phyloP scores from a whole-genome alignment of 2,329 filamentous ascomycete species.

The Verticillium alfalfae region DNA sequence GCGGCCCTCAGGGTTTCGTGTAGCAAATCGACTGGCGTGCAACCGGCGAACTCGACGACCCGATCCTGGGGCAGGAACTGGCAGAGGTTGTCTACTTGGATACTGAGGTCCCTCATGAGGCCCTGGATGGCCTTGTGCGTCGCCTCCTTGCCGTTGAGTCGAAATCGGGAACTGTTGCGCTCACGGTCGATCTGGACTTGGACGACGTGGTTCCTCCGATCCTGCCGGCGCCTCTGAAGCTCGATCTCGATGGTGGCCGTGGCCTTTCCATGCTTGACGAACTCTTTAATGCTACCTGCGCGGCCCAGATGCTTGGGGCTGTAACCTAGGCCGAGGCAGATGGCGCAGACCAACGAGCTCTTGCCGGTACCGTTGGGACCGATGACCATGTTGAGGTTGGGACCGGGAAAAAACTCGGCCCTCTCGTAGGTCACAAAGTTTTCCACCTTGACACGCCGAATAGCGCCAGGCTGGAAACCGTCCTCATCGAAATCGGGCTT shows the following conservation, averaged over 20 bases:
- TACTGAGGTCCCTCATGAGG: conserved; percentile 67
- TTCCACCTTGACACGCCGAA: conserved; percentile 76
- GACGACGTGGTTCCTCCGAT: conserved; percentile 65
- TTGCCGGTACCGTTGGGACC: conserved; percentile 98
- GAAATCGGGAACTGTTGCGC: conserved; percentile 76
- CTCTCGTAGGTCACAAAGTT: conserved; percentile 95
- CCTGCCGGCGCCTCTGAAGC: conserved; percentile 59
- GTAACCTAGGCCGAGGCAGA: conserved; percentile 88
- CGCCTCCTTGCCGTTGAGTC: conserved; percentile 61
- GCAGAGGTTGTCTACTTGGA: conserved; percentile 96
- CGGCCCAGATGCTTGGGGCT: conserved; percentile 76
- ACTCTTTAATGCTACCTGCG: conserved; percentile 79
- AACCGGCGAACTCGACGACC: conserved; percentile 85
- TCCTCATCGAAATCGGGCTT: conserved; percentile 16
- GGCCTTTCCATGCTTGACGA: conserved; percentile 82
- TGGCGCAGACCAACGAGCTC: conserved; percentile 93
- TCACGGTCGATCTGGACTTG: conserved; percentile 73
- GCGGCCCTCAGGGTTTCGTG: conserved; percentile 84
- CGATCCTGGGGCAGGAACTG: conserved; percentile 96
- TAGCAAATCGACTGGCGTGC: conserved; percentile 76
- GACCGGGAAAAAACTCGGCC: conserved; percentile 86
- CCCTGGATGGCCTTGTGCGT: conserved; percentile 60
- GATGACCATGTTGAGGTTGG: conserved; percentile 96
- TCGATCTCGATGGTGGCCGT: conserved; percentile 87
- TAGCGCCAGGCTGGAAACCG: conserved; percentile 68